Evolutionary conservation across 805 yeast genomes (phyloP).

Genomic region (Candida palmyrensis): DNA sequence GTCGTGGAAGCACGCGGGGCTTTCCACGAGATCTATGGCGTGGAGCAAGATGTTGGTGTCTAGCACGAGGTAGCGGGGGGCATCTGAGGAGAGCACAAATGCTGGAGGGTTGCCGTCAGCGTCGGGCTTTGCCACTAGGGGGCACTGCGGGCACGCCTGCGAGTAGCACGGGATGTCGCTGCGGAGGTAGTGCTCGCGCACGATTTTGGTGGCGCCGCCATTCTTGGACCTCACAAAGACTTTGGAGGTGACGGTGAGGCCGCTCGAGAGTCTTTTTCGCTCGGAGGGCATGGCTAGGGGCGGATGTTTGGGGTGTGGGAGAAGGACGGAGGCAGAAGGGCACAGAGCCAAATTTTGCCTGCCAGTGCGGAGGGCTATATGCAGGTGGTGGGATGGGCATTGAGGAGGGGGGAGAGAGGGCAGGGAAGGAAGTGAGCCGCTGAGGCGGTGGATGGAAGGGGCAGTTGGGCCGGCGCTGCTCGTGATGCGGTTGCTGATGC

Average conservation of each 20-base stretch:
- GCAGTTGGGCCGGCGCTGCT: no score
- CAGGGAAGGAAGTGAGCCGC: no score
- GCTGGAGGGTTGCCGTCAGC: conserved; percentile 63
- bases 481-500: no score
- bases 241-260: conserved; percentile 68
- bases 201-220: conserved; percentile 87
- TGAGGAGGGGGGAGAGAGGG: not conserved
- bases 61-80: conserved; percentile 74
- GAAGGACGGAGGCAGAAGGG: no score
- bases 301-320: no score
- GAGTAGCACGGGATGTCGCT: conserved; percentile 92
- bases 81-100: conserved; percentile 58
- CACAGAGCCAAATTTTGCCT: no score
- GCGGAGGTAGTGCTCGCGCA: conserved; percentile 90
- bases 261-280: conserved; percentile 34
- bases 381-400: no score
- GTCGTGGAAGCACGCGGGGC: conserved; percentile 70
- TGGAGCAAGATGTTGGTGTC: conserved; percentile 87
- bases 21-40: conserved; percentile 87
- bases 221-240: conserved; percentile 88
- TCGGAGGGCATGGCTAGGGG: conserved; percentile 14
- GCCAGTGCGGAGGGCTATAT: no score
- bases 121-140: conserved; percentile 48
- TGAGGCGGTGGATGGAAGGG: no score
- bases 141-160: conserved; percentile 60